Evolutionary conservation across 1,284 basidiomycete species (phyloP), one percentile per base, ranked within the genome.

Genomic region (Cryptococcus wingfieldii): DNA sequence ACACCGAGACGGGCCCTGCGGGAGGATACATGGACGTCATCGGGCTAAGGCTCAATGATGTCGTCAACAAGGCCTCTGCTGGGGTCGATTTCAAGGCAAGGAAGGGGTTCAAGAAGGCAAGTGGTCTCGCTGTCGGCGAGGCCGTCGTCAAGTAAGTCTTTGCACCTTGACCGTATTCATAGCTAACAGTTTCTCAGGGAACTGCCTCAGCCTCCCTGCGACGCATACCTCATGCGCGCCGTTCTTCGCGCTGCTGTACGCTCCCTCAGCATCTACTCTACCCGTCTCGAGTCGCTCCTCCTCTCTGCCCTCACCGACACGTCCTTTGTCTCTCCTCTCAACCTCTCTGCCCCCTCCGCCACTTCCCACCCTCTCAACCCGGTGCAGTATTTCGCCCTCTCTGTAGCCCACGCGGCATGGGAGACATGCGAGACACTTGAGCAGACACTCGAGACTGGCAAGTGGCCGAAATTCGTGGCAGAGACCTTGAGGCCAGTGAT

Each of bases 401-500:
- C 71, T 7, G 65, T 78, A 45, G 76, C 76, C 9, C 77, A 78
- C 47, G 64, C 75, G 8, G 76, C 76, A 1, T 77, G 77, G 74
- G 76, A 78, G 61, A 72, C 75, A 1, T 76, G 76, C 60, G 72
- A 77, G 55, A 67, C 70, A 13, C 64, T 78, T 8, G 74, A 77
- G 62, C 69, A 75, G 55, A 70, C 73, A 9, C 61, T 76, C 9
- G 75, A 75, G 55, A 72, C 71, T 6, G 69, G 66, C 23, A 57
- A 66, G 23, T 78, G 73, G 68, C 77, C 77, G 12, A 66, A 69
- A 41, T 78, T 76, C 56, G 75, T 77, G 42, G 81, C 79, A 43
- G 85, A 84, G 3, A 80, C 84, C 2, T 72, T 88, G 9, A 80
- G 83, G 56, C 78, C 80, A 1, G 75, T 83, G 47, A 72, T 89